Evolutionary conservation across 768 basidiomycete species (phyloP).

Genomic region (Boletus pseudopeckii): DNA sequence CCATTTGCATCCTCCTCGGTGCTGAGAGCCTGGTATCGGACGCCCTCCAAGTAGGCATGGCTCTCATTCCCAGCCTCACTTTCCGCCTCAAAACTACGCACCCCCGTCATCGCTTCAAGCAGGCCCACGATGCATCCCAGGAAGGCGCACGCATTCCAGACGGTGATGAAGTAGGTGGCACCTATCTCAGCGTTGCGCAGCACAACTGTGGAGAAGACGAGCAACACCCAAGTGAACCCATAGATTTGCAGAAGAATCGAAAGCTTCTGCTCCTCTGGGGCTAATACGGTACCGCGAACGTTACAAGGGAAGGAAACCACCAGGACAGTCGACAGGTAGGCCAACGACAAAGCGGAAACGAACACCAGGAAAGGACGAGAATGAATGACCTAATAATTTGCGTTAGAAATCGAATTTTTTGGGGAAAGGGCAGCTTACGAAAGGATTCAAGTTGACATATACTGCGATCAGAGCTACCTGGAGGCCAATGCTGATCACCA

Average conservation of each 20-base stretch:
- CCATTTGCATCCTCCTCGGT: slow-evolving; percentile 17
- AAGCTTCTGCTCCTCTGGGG: slow-evolving; percentile 46
- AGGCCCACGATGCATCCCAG: slow-evolving; percentile 39
- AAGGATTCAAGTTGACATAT: slow-evolving; percentile 58
- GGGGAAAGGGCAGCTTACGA: slow-evolving; percentile 39
- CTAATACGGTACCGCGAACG: slow-evolving; percentile 16
- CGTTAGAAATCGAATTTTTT: background rate
- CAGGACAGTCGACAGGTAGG: slow-evolving; percentile 46
- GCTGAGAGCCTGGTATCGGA: slow-evolving; percentile 27
- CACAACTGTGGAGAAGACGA: slow-evolving; percentile 47
- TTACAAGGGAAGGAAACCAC: slow-evolving; percentile 37
- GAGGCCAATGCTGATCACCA: slow-evolving; percentile 42
- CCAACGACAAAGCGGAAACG: slow-evolving; percentile 44
- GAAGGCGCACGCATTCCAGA: slow-evolving; percentile 49
- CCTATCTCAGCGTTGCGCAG: slow-evolving; percentile 44
- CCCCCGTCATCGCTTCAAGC: slow-evolving; percentile 33
- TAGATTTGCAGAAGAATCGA: slow-evolving; percentile 53
- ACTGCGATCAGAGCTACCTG: slow-evolving; percentile 48
- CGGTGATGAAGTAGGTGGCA: slow-evolving; percentile 54
- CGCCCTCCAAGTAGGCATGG: slow-evolving; percentile 12
- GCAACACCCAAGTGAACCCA: slow-evolving; percentile 55
- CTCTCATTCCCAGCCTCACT: slow-evolving; percentile 1
- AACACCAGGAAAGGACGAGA: slow-evolving; percentile 53
- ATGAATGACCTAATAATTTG: slow-evolving; percentile 52
- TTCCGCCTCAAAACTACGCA: slow-evolving; percentile 10